These are phyloP conservation scores for Apostasia shenzhenica DNA, from an alignment of 106 monocot species.

Conservation along the genomic window DNA sequence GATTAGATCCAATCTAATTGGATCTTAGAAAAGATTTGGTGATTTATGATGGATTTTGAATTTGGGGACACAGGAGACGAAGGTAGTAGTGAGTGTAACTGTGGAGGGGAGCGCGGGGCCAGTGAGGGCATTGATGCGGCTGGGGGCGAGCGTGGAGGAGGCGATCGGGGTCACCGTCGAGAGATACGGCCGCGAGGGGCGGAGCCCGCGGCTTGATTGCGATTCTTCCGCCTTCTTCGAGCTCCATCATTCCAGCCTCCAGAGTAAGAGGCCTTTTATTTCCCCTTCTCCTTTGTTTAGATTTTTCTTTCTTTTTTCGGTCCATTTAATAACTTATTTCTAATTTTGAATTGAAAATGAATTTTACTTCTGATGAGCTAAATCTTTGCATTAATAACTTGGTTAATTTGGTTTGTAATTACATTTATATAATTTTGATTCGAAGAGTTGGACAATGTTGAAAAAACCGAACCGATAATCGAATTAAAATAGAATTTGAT, in stretches of 20 bases:
- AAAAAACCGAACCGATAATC: no score
- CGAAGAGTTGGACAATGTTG: no score
- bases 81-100: constrained; percentile 84
- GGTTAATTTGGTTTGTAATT: no score
- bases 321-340: background rate
- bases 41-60: background rate
- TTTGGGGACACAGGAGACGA: constrained; percentile 19
- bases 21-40: background rate
- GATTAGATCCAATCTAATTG: background rate
- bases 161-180: constrained; percentile 47
- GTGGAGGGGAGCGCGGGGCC: constrained; percentile 94
- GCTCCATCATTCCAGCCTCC: constrained; percentile 73
- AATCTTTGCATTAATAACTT: no score
- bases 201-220: constrained; percentile 42
- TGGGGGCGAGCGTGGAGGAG: constrained; percentile 62
- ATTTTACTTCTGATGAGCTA: no score
- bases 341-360: no score
- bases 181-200: constrained; percentile 49
- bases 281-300: background rate
- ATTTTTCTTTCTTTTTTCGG: background rate
- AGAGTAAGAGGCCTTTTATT: constrained; percentile 32
- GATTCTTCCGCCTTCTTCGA: constrained; percentile 28
- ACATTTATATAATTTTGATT: no score
- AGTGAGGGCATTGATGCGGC: constrained; percentile 54
- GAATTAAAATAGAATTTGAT: no score